Conservation (phyloP, 768 basidiomycete genomes). For the Podaxis mareebaensis region DNA sequence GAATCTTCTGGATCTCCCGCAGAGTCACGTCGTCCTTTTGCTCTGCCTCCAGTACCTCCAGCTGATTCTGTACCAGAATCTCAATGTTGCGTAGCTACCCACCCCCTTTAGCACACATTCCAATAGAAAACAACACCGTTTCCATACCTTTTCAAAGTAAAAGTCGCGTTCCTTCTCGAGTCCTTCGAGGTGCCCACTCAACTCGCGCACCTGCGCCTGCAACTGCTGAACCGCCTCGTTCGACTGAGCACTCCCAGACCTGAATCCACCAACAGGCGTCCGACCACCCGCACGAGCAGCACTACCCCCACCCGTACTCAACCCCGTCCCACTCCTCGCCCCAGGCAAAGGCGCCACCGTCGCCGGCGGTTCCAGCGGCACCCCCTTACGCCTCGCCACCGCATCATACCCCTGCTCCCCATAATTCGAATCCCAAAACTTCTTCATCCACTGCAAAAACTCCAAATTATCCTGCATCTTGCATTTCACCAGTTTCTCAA, state of each 20-base stretch:
- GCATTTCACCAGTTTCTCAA: conserved; percentile 95
- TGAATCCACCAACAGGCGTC: conserved; percentile 71
- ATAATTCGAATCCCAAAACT: conserved; percentile 93
- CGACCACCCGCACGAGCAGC: conserved; percentile 59
- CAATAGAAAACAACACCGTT: neutral
- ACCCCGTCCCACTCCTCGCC: conserved; percentile 22
- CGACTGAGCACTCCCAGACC: conserved; percentile 65
- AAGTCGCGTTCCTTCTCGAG: conserved; percentile 98
- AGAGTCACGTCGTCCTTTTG: conserved; percentile 63
- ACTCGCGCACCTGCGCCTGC: conserved; percentile 78
- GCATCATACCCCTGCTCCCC: conserved; percentile 88
- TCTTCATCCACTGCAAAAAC: conserved; percentile 96
- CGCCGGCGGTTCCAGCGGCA: conserved; percentile 72
- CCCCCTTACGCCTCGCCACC: conserved; percentile 77
- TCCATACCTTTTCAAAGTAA: conserved; percentile 92
- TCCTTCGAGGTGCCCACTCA: conserved; percentile 80
- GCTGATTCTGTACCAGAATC: conserved; percentile 82
- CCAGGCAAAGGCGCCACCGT: conserved; percentile 67
- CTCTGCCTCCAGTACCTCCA: conserved; percentile 59
- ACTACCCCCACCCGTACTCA: conserved; percentile 26
- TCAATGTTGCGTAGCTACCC: conserved; percentile 91
- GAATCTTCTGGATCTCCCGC: conserved; percentile 83
- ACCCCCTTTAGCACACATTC: neutral
- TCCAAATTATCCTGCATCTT: conserved; percentile 99
- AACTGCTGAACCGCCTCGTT: conserved; percentile 68